phyloP scores from a whole-genome alignment of 352 stramenopile species.

The Salisapilia sapeloensis region DNA sequence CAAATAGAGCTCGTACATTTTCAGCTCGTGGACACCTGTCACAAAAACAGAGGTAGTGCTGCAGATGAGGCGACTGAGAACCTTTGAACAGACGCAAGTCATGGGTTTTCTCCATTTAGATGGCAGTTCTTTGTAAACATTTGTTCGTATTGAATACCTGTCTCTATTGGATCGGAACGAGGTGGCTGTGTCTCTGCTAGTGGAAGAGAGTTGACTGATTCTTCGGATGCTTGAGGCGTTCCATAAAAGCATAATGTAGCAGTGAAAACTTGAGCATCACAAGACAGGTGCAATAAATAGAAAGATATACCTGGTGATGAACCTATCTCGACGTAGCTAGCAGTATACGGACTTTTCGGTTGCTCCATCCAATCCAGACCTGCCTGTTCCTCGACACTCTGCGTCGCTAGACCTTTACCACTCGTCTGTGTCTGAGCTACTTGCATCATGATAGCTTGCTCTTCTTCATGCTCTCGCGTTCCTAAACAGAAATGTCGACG shows the following conservation, averaged over 20 bases:
- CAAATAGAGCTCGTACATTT: conserved; percentile 22
- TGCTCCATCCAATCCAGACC: conserved; percentile 6
- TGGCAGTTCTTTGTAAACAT: too few relatives aligned
- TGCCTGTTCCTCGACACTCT: conserved; percentile 8
- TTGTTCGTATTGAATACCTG: conserved; percentile 5
- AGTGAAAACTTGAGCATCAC: background rate
- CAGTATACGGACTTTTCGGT: conserved; percentile 1
- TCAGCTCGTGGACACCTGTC: conserved; percentile 34
- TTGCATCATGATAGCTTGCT: conserved; percentile 5
- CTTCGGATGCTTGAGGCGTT: conserved; percentile 11
- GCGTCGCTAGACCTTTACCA: conserved; percentile 7
- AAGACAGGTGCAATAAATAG: background rate
- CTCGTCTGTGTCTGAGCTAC: background rate
- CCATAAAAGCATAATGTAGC: background rate
- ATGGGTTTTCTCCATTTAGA: background rate
- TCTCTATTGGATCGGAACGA: conserved; percentile 4
- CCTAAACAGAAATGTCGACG: too few relatives aligned
- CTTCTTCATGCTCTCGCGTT: too few relatives aligned
- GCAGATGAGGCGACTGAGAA: conserved; percentile 2
- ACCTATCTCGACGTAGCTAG: conserved; percentile 11
- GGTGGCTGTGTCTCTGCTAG: conserved; percentile 4
- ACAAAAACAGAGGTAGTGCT: conserved; percentile 49
- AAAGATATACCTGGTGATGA: conserved; percentile 9
- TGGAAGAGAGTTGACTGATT: conserved; percentile 10
- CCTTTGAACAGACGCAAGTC: background rate